These are phyloP conservation scores for Coemansia sp. DNA, from an alignment of 192 early-diverging fungal genomes.

Conservation along the genomic window DNA sequence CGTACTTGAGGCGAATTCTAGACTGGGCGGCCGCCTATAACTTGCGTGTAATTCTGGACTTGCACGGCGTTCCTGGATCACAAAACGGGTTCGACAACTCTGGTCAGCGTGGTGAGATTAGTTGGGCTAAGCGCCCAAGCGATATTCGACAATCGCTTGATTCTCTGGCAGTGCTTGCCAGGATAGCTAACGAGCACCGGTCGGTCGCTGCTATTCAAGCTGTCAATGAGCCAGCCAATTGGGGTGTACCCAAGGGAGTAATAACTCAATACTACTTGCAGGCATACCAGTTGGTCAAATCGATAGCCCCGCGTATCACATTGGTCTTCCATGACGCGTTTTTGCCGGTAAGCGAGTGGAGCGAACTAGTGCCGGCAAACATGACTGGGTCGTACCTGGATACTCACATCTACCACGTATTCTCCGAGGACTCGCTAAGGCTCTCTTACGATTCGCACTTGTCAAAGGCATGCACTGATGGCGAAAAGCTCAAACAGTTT, in stretches of 20 bases:
- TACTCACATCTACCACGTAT: constrained; percentile 59
- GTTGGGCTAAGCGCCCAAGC: constrained; percentile 33
- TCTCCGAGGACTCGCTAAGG: constrained; percentile 32
- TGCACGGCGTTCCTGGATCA: constrained; percentile 74
- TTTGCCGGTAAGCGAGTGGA: constrained; percentile 45
- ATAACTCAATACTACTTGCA: constrained; percentile 44
- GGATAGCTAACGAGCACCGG: constrained; percentile 40
- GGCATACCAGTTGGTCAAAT: constrained; percentile 33
- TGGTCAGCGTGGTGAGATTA: constrained; percentile 47
- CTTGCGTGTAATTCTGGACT: constrained; percentile 67
- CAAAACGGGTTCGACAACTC: constrained; percentile 70
- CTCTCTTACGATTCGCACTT: constrained; percentile 36
- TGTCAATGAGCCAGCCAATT: constrained; percentile 59
- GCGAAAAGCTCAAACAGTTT: constrained; percentile 38
- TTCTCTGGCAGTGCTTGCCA: constrained; percentile 34
- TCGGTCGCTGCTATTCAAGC: constrained; percentile 44
- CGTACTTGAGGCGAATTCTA: constrained; percentile 60
- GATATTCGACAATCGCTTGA: constrained; percentile 39
- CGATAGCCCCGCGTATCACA: constrained; percentile 33
- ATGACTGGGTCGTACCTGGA: constrained; percentile 45
- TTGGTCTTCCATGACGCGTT: constrained; percentile 55
- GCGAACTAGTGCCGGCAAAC: constrained; percentile 30
- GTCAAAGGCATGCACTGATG: constrained; percentile 32
- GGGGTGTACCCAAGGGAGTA: constrained; percentile 42
- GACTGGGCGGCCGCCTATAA: constrained; percentile 67